Conservation (phyloP, 1,284 basidiomycete genomes). For the Mixia osmundae region DNA sequence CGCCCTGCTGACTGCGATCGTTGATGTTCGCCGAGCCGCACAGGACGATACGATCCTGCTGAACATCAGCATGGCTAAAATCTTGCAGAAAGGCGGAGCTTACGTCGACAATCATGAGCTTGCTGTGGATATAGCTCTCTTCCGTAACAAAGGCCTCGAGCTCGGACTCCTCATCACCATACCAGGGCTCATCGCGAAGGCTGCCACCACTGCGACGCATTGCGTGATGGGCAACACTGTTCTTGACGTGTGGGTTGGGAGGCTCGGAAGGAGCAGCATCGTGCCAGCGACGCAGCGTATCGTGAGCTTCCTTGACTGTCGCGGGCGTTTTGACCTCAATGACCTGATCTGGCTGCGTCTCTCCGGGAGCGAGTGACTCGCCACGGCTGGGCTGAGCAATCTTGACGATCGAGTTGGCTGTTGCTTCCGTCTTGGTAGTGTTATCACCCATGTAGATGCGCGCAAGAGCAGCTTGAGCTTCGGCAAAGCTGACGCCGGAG, state of each 20-base stretch:
- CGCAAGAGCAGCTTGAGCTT: slow-evolving; percentile 66
- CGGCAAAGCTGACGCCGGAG: slow-evolving; percentile 53
- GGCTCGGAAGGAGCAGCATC: slow-evolving; percentile 10
- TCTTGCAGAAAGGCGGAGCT: slow-evolving; percentile 28
- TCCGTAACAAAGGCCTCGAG: slow-evolving; percentile 35
- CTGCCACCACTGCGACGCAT: slow-evolving; percentile 32
- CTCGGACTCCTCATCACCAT: slow-evolving; percentile 60
- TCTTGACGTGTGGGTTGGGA: slow-evolving; percentile 27
- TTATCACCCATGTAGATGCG: slow-evolving; percentile 22
- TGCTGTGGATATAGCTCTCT: slow-evolving; percentile 22
- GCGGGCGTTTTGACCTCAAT: slow-evolving; percentile 15
- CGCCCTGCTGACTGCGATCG: slow-evolving; percentile 62
- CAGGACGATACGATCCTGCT: slow-evolving; percentile 22
- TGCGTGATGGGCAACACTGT: slow-evolving; percentile 57
- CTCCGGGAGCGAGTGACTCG: slow-evolving; percentile 9
- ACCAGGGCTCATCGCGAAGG: slow-evolving; percentile 50
- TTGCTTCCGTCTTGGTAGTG: not conserved
- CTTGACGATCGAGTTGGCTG: not conserved
- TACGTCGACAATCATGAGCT: slow-evolving; percentile 86
- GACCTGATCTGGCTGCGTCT: slow-evolving; percentile 9
- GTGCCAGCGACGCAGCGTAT: slow-evolving; percentile 14
- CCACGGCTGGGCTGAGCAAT: not conserved
- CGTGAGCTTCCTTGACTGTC: slow-evolving; percentile 15
- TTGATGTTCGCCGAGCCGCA: slow-evolving; percentile 79
- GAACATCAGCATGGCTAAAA: not conserved